phyloP scores from a whole-genome alignment of 192 early-diverging fungal species.

The Coemansia sp. region DNA sequence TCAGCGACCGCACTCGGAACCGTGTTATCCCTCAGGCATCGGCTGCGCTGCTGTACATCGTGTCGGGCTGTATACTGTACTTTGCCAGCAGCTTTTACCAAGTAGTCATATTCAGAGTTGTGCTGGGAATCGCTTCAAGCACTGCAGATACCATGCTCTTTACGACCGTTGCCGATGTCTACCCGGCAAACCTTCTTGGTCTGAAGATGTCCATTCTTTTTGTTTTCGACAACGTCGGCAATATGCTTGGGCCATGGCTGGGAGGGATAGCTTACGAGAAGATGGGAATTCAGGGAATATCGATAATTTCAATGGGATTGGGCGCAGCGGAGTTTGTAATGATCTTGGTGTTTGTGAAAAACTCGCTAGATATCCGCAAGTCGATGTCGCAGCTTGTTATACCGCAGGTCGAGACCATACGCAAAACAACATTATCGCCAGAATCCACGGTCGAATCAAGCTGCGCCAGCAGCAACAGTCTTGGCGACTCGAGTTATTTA shows the following conservation, averaged over 20 bases:
- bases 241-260: conserved; percentile 47
- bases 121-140: conserved; percentile 45
- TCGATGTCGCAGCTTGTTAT: neutral
- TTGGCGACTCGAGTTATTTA: neutral
- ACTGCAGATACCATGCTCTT: conserved; percentile 50
- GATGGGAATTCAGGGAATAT: conserved; percentile 49
- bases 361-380: conserved; percentile 42
- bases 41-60: conserved; percentile 35
- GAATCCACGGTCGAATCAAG: conserved; percentile 13
- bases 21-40: conserved; percentile 26
- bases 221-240: conserved; percentile 52
- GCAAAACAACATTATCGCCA: neutral
- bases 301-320: conserved; percentile 37
- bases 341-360: conserved; percentile 41
- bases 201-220: conserved; percentile 46
- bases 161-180: conserved; percentile 51
- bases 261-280: conserved; percentile 44
- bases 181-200: conserved; percentile 45
- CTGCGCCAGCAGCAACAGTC: neutral
- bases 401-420: neutral
- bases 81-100: conserved; percentile 39
- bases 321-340: conserved; percentile 30
- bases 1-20: conserved; percentile 48
- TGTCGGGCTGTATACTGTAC: conserved; percentile 31
- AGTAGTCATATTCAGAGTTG: conserved; percentile 37